Conservation (phyloP, 2,329 filamentous ascomycete species). For the Colletotrichum brevisporum region DNA sequence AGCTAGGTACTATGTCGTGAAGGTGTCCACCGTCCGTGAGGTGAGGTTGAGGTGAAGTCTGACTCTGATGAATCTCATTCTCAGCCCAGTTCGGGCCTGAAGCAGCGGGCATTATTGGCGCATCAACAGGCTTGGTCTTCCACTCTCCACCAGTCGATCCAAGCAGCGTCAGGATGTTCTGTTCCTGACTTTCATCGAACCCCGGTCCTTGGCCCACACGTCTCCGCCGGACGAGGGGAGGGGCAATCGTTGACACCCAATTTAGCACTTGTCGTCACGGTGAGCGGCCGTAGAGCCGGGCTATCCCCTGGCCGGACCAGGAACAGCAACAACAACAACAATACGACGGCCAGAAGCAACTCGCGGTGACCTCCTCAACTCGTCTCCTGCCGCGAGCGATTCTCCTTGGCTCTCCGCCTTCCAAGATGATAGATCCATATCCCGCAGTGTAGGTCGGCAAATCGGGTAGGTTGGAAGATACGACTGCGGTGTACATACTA, state of each 20-base stretch:
- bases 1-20: not conserved
- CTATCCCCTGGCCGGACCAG: constrained; percentile 31
- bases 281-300: constrained; percentile 32
- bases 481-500: too few species aligned
- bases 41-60: too few species aligned
- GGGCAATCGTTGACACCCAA: constrained; percentile 28
- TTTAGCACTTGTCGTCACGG: constrained; percentile 39
- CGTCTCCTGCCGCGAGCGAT: constrained; percentile 5
- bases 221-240: too few species aligned
- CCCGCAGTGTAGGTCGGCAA: too few species aligned
- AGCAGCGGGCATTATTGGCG: not conserved
- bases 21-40: constrained; percentile 1
- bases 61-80: not conserved
- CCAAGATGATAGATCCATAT: not conserved
- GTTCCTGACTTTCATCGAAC: too few species aligned
- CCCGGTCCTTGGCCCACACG: too few species aligned
- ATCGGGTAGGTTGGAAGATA: too few species aligned
- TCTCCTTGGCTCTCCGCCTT: not conserved
- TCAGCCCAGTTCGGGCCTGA: not conserved
- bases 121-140: too few species aligned
- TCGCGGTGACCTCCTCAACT: constrained; percentile 16
- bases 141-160: too few species aligned
- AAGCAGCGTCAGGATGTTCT: not conserved
- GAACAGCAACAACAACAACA: constrained; percentile 24
- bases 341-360: constrained; percentile 4